These are phyloP conservation scores for Dissophora globulifera DNA, from an alignment of 192 early-diverging fungal genomes.

Conservation along the genomic window DNA sequence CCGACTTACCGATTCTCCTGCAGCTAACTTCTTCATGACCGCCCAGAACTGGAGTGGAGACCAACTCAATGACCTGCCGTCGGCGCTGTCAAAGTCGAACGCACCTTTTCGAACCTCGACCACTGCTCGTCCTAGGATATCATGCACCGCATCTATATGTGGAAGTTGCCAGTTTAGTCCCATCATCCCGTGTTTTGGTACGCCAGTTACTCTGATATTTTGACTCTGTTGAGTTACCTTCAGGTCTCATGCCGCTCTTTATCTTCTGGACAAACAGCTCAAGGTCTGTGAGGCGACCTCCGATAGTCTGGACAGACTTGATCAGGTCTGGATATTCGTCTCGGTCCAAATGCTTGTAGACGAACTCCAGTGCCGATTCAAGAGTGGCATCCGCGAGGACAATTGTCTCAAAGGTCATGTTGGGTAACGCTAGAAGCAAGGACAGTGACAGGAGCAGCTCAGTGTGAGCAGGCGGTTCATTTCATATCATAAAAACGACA, in stretches of 20 bases:
- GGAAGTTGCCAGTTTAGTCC: too few species aligned
- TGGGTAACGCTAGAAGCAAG: slow-evolving; percentile 65
- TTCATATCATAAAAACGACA: neutral
- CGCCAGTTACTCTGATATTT: too few species aligned
- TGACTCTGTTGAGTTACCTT: slow-evolving; percentile 55
- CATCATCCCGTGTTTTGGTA: too few species aligned
- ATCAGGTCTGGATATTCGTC: slow-evolving; percentile 54
- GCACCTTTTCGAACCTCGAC: slow-evolving; percentile 91
- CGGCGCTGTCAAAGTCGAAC: slow-evolving; percentile 72
- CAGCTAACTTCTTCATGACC: slow-evolving; percentile 77
- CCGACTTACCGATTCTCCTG: slow-evolving; percentile 58
- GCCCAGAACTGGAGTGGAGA: slow-evolving; percentile 92
- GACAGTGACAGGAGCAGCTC: neutral
- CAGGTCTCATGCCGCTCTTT: slow-evolving; percentile 68
- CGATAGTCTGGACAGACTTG: slow-evolving; percentile 73
- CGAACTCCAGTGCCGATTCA: slow-evolving; percentile 69
- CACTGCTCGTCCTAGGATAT: slow-evolving; percentile 83
- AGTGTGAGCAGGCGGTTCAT: too few species aligned
- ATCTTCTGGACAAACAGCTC: slow-evolving; percentile 92
- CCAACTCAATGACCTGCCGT: slow-evolving; percentile 68
- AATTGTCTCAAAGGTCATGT: slow-evolving; percentile 72
- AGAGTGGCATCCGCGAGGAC: slow-evolving; percentile 75
- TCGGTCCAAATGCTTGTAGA: slow-evolving; percentile 60
- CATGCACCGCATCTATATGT: slow-evolving; percentile 76
- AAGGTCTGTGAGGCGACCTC: slow-evolving; percentile 92